Evolutionary conservation across 352 stramenopile genomes (phyloP).

Genomic region (Pythium coloratum): DNA sequence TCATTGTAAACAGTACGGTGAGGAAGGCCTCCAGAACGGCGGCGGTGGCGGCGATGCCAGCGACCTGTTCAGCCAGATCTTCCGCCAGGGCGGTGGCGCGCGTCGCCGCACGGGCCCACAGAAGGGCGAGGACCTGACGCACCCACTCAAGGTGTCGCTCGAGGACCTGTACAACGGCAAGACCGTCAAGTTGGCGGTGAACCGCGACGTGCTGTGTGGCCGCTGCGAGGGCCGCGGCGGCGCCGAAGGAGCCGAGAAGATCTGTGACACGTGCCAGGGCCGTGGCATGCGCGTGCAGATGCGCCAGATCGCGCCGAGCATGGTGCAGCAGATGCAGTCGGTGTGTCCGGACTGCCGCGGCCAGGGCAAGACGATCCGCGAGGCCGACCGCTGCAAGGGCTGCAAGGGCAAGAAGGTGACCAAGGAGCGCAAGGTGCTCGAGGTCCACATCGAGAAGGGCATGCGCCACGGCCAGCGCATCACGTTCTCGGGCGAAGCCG

Average conservation of each 20-base stretch:
- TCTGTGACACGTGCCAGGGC: slow-evolving; percentile 94
- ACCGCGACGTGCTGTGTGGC: slow-evolving; percentile 91
- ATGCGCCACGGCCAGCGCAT: slow-evolving; percentile 98
- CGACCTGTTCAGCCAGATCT: slow-evolving; percentile 98
- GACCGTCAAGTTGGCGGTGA: slow-evolving; percentile 97
- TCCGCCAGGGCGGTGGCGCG: slow-evolving; percentile 77
- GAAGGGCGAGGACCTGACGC: slow-evolving; percentile 95
- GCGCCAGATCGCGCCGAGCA: slow-evolving; percentile 96
- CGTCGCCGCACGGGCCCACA: slow-evolving; percentile 81
- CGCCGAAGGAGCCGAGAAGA: slow-evolving; percentile 92
- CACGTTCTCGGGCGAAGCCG: slow-evolving; percentile 95
- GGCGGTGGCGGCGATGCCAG: slow-evolving; percentile 63
- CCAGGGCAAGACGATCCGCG: slow-evolving; percentile 93
- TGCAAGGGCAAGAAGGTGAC: slow-evolving; percentile 94
- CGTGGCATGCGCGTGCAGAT: slow-evolving; percentile 95
- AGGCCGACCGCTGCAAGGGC: slow-evolving; percentile 91
- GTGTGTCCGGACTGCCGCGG: slow-evolving; percentile 93
- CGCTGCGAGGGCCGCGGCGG: slow-evolving; percentile 89
- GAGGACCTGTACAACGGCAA: slow-evolving; percentile 99
- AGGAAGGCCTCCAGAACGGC: slow-evolving; percentile 96
- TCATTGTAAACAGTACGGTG: slow-evolving; percentile 78
- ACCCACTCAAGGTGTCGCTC: slow-evolving; percentile 96
- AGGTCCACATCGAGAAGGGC: slow-evolving; percentile 98
- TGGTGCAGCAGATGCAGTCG: slow-evolving; percentile 98
- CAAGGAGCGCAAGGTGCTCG: slow-evolving; percentile 97